Evolutionary conservation across 2,329 filamentous ascomycete genomes (phyloP).

Genomic region (Pseudovirgaria hyperparasitica): DNA sequence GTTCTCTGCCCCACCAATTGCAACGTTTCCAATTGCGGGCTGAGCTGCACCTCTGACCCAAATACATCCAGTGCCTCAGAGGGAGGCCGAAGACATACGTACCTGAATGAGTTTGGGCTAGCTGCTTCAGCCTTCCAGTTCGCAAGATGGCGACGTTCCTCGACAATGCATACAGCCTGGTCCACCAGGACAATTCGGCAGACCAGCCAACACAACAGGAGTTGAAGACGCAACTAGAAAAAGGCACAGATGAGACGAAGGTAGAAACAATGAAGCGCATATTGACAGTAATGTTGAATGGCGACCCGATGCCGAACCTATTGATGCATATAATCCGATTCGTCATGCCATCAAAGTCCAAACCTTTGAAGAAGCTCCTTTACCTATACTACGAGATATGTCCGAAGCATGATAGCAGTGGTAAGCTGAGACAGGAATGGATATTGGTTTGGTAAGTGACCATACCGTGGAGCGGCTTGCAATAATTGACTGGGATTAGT

Average conservation of each 20-base stretch:
- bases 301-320: slow-evolving; percentile 85
- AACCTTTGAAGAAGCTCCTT: slow-evolving; percentile 90
- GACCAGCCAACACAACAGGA: slow-evolving; percentile 86
- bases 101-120: no score
- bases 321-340: slow-evolving; percentile 99
- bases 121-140: slow-evolving; percentile 3
- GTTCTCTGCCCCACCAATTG: no score
- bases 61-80: slow-evolving; percentile 2
- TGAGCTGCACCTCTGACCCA: neutral
- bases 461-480: neutral
- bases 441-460: slow-evolving; percentile 81
- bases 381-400: slow-evolving; percentile 99
- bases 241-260: slow-evolving; percentile 85
- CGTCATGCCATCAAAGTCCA: slow-evolving; percentile 97
- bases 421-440: slow-evolving; percentile 99
- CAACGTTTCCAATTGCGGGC: neutral
- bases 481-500: slow-evolving; percentile 37
- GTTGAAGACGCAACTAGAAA: slow-evolving; percentile 84
- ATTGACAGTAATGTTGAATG: slow-evolving; percentile 94
- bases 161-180: slow-evolving; percentile 85
- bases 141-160: slow-evolving; percentile 83
- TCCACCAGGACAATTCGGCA: slow-evolving; percentile 93
- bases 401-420: slow-evolving; percentile 80
- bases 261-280: slow-evolving; percentile 82
- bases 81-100: slow-evolving; percentile 12